These are phyloP conservation scores for Tolypocladium sp. DNA, from an alignment of 2,329 filamentous ascomycete species.

Conservation along the genomic window DNA sequence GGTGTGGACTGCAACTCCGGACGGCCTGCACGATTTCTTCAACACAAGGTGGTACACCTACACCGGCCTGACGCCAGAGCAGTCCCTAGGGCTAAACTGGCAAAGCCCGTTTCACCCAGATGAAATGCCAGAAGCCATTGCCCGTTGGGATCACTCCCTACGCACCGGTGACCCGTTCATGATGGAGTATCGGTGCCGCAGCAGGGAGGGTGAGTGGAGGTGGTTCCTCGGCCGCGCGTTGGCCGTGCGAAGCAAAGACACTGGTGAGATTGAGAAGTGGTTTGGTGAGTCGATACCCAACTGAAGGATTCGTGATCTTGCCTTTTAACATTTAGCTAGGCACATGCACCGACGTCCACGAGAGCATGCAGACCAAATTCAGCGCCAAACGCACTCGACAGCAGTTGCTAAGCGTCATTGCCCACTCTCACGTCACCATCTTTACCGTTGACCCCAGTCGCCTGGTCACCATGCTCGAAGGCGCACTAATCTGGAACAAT, in stretches of 20 bases:
- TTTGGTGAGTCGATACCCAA: conserved; percentile 42
- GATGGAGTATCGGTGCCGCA: conserved; percentile 62
- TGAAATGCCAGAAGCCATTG: conserved; percentile 47
- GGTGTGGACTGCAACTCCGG: conserved; percentile 64
- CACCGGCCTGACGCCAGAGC: conserved; percentile 55
- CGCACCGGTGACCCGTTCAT: conserved; percentile 59
- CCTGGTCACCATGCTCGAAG: conserved; percentile 61
- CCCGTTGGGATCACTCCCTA: conserved; percentile 53
- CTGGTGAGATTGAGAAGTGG: conserved; percentile 66
- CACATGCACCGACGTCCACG: conserved; percentile 72
- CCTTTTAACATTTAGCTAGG: conserved; percentile 15
- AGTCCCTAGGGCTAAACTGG: conserved; percentile 57
- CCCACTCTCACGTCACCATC: conserved; percentile 66
- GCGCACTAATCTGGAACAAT: conserved; percentile 50
- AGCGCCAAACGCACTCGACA: conserved; percentile 57
- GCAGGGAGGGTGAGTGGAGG: conserved; percentile 59
- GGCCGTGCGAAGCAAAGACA: conserved; percentile 56
- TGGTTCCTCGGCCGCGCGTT: conserved; percentile 72
- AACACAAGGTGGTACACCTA: conserved; percentile 74
- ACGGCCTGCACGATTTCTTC: conserved; percentile 64
- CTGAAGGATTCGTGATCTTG: background rate
- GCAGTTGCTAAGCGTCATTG: conserved; percentile 63
- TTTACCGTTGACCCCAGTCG: conserved; percentile 60
- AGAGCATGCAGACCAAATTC: conserved; percentile 59
- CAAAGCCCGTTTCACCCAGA: conserved; percentile 59